A percentile compares a stretch with the other conserved stretches of the same genome.
Conservation (phyloP, 2,329 filamentous ascomycete genomes). For the Epichloe elymi region DNA sequence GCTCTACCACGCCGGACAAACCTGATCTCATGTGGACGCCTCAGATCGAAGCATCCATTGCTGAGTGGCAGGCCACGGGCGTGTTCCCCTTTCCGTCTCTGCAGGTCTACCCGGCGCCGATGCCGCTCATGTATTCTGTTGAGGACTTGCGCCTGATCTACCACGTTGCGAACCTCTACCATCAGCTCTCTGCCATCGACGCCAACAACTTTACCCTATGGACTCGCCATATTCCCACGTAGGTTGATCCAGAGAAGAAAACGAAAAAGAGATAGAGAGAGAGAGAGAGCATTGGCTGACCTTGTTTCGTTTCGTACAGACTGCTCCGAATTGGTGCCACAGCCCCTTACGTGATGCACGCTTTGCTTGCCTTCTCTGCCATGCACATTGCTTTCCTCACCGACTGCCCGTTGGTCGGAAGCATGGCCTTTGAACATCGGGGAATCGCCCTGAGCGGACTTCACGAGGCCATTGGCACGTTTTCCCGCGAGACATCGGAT, state of each 20-base stretch:
- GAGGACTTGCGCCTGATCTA: slow-evolving; percentile 82
- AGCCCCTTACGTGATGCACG: slow-evolving; percentile 85
- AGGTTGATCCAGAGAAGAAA: slow-evolving; percentile 26
- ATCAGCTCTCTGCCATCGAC: slow-evolving; percentile 64
- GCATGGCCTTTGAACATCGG: slow-evolving; percentile 81
- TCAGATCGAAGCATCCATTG: slow-evolving; percentile 68
- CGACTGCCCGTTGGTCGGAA: slow-evolving; percentile 70
- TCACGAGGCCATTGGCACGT: slow-evolving; percentile 73
- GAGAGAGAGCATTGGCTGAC: not conserved
- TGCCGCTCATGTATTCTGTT: slow-evolving; percentile 57
- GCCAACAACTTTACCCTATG: slow-evolving; percentile 80
- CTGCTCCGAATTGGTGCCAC: slow-evolving; percentile 63
- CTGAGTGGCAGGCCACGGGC: slow-evolving; percentile 72
- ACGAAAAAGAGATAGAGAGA: not conserved
- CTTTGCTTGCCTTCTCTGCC: slow-evolving; percentile 84
- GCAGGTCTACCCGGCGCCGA: slow-evolving; percentile 59
- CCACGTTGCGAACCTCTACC: slow-evolving; percentile 75
- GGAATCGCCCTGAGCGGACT: slow-evolving; percentile 76
- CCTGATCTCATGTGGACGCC: slow-evolving; percentile 73
- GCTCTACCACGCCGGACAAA: slow-evolving; percentile 47
- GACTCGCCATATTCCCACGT: slow-evolving; percentile 89
- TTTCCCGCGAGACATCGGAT: slow-evolving; percentile 78
- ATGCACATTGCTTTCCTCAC: slow-evolving; percentile 87
- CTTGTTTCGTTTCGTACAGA: slow-evolving; percentile 7
- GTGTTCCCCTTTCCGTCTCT: slow-evolving; percentile 77